Conservation (phyloP, 352 stramenopile species). For the Pythium insidiosum region DNA sequence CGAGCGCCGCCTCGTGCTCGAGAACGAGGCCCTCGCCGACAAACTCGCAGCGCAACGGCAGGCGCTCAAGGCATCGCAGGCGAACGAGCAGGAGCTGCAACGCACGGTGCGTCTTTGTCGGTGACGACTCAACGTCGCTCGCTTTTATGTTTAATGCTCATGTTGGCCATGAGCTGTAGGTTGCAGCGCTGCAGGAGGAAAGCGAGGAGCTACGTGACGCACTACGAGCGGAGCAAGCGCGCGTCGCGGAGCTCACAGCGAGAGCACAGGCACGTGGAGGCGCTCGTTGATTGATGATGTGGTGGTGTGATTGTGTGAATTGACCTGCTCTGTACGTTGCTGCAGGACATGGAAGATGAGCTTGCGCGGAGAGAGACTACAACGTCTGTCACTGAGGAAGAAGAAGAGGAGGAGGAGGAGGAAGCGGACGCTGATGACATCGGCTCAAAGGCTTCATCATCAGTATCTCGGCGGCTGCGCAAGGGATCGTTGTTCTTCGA, state of each 20-base stretch:
- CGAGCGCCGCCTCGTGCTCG: constrained; percentile 14
- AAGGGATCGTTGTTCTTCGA: constrained; percentile 38
- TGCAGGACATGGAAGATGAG: too few relatives aligned
- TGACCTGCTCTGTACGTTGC: too few relatives aligned
- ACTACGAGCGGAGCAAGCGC: constrained; percentile 21
- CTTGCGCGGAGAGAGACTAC: too few relatives aligned
- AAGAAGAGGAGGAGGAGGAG: not conserved
- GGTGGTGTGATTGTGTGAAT: too few relatives aligned
- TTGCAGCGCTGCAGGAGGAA: constrained; percentile 17
- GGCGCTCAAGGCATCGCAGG: constrained; percentile 1
- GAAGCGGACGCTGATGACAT: constrained; percentile 1
- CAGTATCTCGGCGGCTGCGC: not conserved
- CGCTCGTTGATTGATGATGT: not conserved
- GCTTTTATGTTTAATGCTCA: too few relatives aligned
- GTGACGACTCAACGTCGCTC: too few relatives aligned
- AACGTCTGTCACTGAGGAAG: too few relatives aligned
- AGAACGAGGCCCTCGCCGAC: constrained; percentile 11
- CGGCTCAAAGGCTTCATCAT: constrained; percentile 12
- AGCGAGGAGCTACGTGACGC: constrained; percentile 30
- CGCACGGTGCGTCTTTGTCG: constrained; percentile 10
- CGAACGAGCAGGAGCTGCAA: constrained; percentile 13
- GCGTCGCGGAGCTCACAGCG: constrained; percentile 21
- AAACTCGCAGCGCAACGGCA: constrained; percentile 12
- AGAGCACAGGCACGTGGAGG: constrained; percentile 16
- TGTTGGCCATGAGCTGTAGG: constrained; percentile 5